Evolutionary conservation across 1,284 basidiomycete species (phyloP), one percentile per base, ranked within the genome.

Genomic region (Boletus albobrunnescens): DNA sequence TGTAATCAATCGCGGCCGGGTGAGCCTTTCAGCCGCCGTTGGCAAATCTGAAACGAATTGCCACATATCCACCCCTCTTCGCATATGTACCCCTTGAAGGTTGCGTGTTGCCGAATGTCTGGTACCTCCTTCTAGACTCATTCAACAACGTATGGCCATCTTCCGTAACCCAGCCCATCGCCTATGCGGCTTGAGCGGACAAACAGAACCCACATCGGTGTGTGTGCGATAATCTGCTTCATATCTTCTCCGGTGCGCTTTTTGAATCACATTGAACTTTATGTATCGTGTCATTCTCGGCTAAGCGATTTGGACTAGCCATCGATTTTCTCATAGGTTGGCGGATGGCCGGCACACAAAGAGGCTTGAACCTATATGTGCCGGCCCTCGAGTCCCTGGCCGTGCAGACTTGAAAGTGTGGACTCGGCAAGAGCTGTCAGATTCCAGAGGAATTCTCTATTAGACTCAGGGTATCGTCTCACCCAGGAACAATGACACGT

Each of bases 371-470:
- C 19, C 12, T 23, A 12, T 31, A 22, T 19, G 13, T 31, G 24
- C 47, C 28, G 17, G 23, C 22, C 50, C 26, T 53, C 51, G 50
- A 30, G 46, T 30, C 23, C 30, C 12, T 35, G 30, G 3, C n/a
- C 4, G 16, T 5, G 13, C 27, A 47, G 50, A 30, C 33, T 19
- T 27, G 31, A 14, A 16, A 1, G 28, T 35, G 6, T n/a, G n/a
- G n/a, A n/a, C n/a, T n/a, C n/a, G n/a, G n/a, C n/a, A n/a, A n/a
- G n/a, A n/a, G 22, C 22, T 30, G 47, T 27, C 19, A 28, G 23
- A 23, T n/a, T 13, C 23, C 2, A n/a, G 41, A 20, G 19, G 19
- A 11, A 22, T 22, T 22, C 22, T 22, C 22, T 6, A 22, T n/a
- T n/a, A n/a, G n/a, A n/a, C n/a, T n/a, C n/a, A n/a, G n/a, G n/a